Percentiles rank a stretch among this genome's conserved stretches.
Conservation (phyloP, 768 basidiomycete species). For the Auriscalpium orientale region DNA sequence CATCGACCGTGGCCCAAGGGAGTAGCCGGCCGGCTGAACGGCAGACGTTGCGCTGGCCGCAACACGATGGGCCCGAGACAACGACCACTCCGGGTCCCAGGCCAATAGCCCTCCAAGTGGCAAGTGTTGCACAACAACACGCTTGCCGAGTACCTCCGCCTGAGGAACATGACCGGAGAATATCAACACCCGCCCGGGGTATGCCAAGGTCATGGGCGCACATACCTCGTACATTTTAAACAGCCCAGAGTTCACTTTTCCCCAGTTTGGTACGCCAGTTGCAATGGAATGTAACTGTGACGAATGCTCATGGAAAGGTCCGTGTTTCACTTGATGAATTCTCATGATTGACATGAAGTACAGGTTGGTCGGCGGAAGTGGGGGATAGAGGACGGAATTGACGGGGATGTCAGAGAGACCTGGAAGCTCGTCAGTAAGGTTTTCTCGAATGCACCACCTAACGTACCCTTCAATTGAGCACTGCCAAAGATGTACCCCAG, state of each 20-base stretch:
- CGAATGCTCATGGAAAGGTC: conserved; percentile 90
- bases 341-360: conserved; percentile 76
- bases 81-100: conserved; percentile 36
- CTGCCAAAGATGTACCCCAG: conserved; percentile 89
- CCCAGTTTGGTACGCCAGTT: conserved; percentile 81
- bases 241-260: conserved; percentile 82
- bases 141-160: conserved; percentile 88
- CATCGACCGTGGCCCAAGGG: no score
- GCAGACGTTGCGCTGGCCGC: no score
- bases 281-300: conserved; percentile 86
- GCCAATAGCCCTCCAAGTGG: conserved; percentile 76
- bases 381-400: conserved; percentile 49
- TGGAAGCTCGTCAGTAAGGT: conserved; percentile 21
- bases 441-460: not conserved
- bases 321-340: conserved; percentile 72
- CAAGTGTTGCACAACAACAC: conserved; percentile 95
- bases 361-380: conserved; percentile 60
- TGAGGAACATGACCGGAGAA: conserved; percentile 19
- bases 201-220: not conserved
- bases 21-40: no score
- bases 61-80: no score
- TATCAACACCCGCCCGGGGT: not conserved
- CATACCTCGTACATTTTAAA: conserved; percentile 93
- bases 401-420: conserved; percentile 62
- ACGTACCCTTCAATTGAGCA: conserved; percentile 72